Evolutionary conservation across 2,329 filamentous ascomycete species (phyloP).

Genomic region (Graphium sp.): DNA sequence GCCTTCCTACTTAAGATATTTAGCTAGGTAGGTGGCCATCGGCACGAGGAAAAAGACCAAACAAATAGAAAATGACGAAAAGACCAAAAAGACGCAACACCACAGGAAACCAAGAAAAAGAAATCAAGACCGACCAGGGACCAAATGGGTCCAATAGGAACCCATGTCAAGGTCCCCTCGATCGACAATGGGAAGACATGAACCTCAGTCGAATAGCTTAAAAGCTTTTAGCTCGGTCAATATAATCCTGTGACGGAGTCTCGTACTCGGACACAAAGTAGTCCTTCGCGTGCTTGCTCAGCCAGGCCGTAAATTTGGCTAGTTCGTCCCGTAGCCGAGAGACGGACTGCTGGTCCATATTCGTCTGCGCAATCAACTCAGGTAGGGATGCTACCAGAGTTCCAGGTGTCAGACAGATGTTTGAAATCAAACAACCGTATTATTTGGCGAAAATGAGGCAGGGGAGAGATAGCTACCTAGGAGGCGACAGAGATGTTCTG

Average conservation of each 20-base stretch:
- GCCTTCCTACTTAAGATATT: no score
- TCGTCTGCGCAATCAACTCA: conserved; percentile 89
- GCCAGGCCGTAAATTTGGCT: conserved; percentile 70
- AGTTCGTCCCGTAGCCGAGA: conserved; percentile 80
- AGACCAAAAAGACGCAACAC: not conserved
- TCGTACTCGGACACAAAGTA: conserved; percentile 72
- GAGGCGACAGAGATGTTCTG: conserved; percentile 77
- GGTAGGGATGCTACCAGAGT: conserved; percentile 43
- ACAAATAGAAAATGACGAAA: not conserved
- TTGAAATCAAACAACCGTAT: no score
- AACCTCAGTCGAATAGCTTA: conserved; percentile 10
- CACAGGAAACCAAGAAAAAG: not conserved
- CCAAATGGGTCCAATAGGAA: not conserved
- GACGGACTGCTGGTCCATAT: conserved; percentile 90
- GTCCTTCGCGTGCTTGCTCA: conserved; percentile 55
- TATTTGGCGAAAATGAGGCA: no score
- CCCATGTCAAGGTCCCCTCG: conserved; percentile 1
- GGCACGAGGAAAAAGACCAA: no score
- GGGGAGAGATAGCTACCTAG: conserved; percentile 45
- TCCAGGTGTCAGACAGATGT: no score
- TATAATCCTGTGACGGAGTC: conserved; percentile 52
- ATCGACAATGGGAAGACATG: not conserved
- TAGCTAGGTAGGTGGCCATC: no score
- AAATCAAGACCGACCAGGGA: not conserved
- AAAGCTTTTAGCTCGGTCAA: conserved; percentile 43